Base-by-base conservation (phyloP, 2,329 filamentous ascomycete species). In the Ophiocordyceps camponoti-leonardi region DNA sequence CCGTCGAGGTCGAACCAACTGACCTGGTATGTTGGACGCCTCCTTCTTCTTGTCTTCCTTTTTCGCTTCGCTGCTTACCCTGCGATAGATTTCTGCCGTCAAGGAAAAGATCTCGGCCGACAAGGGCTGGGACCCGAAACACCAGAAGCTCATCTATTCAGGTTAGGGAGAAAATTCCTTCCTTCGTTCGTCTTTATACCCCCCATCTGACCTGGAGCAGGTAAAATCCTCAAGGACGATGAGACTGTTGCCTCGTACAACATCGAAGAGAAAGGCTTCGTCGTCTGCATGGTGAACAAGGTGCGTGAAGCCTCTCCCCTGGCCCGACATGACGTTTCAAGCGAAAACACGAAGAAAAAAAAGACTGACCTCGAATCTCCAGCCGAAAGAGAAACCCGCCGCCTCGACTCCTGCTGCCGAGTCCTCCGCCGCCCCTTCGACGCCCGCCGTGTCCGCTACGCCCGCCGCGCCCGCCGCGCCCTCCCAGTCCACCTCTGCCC, bases 191-290 rank as follows among this genome's bases (percentile, higher is more conserved):
- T 33, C 47, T 50, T 28, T 8, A n/a, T n/a, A n/a, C 8, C 8
- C 23, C 26, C 26, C 10, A 10, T 28, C 19, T 43, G 26, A 47
- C 44, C n/a, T 59, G 47, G 12, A 26, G 47, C 56, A 95, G 88
- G 92, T 69, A 98, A 98, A 72, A 96, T 98, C 56, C 72, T 98
- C 53, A 90, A 95, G 67, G 90, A 98, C 82, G 86, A 87, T 50
- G 92, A 95, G 61, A 94, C 88, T 2, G 84, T 98, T 55, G 86
- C 87, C 65, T 88, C 85, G 39, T 96, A 96, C 72, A 94, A 86
- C 67, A 96, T 98, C 51, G 90, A 98, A 67, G 92, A 96, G 75
- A 98, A 96, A 74, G 92, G 92, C 35, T 98, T 96, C 63, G 87
- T 98, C 57, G 92, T 98, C 49, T 98, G 92, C 70, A 94, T 98